phyloP scores from a whole-genome alignment of 2,329 filamentous ascomycete species.

The Didymella lethalis region DNA sequence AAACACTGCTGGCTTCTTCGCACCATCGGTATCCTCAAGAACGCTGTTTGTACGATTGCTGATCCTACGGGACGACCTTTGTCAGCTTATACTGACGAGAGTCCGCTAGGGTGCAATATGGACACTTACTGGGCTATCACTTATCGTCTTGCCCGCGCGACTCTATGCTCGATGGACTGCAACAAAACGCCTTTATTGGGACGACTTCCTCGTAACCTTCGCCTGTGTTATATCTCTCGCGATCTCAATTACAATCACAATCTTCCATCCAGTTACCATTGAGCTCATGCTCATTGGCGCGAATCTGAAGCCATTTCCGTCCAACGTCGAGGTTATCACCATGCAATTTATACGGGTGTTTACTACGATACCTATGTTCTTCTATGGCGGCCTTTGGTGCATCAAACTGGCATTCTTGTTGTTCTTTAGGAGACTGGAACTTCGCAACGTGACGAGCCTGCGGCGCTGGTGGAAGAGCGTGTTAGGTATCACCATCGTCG shows the following conservation, averaged over 20 bases:
- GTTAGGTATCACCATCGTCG: slow-evolving; percentile 1
- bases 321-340: slow-evolving; percentile 15
- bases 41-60: not conserved
- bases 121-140: not conserved
- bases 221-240: not conserved
- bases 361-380: slow-evolving; percentile 16
- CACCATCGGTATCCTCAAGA: not conserved
- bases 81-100: not conserved
- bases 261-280: slow-evolving; percentile 10
- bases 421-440: slow-evolving; percentile 24
- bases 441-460: slow-evolving; percentile 1
- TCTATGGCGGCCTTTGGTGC: slow-evolving; percentile 26
- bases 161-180: not conserved
- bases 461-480: slow-evolving; percentile 19
- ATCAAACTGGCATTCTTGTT: slow-evolving; percentile 27
- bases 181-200: not conserved
- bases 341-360: slow-evolving; percentile 21
- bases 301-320: not conserved
- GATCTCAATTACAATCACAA: not conserved
- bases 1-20: not conserved
- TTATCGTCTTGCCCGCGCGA: not conserved
- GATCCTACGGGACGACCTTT: not conserved
- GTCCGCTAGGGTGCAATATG: not conserved
- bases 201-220: not conserved
- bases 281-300: slow-evolving; percentile 17